Conservation (phyloP, 345 rosid species). For the Citropsis articulata region DNA sequence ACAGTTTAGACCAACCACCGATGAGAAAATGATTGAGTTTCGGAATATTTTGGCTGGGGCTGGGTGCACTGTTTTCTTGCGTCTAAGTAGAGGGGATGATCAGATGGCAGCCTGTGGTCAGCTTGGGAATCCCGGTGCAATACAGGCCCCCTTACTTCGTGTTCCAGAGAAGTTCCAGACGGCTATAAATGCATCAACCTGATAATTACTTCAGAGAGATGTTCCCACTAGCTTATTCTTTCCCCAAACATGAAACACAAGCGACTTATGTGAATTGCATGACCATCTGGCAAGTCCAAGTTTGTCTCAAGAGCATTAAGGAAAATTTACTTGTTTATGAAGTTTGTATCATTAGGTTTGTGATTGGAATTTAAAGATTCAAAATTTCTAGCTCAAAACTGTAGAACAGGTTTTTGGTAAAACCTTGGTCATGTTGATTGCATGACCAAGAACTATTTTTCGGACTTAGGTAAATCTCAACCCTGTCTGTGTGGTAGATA, state of each 20-base stretch:
- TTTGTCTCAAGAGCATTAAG: neutral
- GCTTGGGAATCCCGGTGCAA: slow-evolving; percentile 71
- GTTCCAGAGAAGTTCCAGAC: slow-evolving; percentile 70
- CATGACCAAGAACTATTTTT: neutral
- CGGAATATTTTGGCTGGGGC: slow-evolving; percentile 68
- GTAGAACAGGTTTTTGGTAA: neutral
- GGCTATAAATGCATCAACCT: slow-evolving; percentile 38
- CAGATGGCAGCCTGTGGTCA: slow-evolving; percentile 99
- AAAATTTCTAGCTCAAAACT: neutral
- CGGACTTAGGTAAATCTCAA: neutral
- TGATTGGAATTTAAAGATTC: neutral
- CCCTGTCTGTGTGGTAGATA: neutral
- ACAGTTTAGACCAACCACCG: slow-evolving; percentile 66
- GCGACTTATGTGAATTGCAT: neutral
- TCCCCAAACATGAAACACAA: neutral
- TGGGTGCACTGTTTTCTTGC: slow-evolving; percentile 60
- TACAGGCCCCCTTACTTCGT: slow-evolving; percentile 70
- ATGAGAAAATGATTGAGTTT: slow-evolving; percentile 75
- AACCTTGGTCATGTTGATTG: neutral
- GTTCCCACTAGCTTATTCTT: neutral
- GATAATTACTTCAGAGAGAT: neutral
- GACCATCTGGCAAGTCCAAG: neutral
- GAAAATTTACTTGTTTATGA: neutral
- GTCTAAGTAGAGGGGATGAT: slow-evolving; percentile 86
- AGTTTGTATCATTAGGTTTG: neutral